Conservation (phyloP, 441 rosid species). For the Jatropha multifida region DNA sequence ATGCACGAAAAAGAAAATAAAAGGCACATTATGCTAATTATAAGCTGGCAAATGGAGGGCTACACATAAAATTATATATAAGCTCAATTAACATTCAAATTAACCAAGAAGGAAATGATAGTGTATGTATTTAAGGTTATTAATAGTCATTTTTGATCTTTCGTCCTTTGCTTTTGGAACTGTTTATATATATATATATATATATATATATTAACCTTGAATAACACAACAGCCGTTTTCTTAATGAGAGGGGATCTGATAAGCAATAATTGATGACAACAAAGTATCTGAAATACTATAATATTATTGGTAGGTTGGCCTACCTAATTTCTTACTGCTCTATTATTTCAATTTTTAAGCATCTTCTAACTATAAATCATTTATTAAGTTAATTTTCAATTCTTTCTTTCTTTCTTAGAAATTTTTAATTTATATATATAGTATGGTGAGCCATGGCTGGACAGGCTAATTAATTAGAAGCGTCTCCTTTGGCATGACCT, state of each 20-base stretch:
- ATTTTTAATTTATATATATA: no score
- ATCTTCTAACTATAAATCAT: no score
- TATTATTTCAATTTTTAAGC: neutral
- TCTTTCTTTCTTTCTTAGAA: neutral
- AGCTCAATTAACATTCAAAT: neutral
- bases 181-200: neutral
- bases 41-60: neutral
- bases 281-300: neutral
- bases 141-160: neutral
- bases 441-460: neutral
- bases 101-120: neutral
- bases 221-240: slow-evolving; percentile 7
- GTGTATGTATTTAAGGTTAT: neutral
- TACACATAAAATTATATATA: neutral
- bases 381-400: no score
- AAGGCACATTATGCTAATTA: neutral
- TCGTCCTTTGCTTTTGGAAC: neutral
- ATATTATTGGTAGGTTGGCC: slow-evolving; percentile 15
- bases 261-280: neutral
- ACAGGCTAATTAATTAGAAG: slow-evolving; percentile 8
- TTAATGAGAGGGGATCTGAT: neutral
- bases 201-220: neutral
- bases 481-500: slow-evolving; percentile 15
- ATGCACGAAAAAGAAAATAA: slow-evolving; percentile 8
- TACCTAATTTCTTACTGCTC: slow-evolving; percentile 13